Conservation (phyloP, 257 asterid species). For the Fraxinus cuspidata region DNA sequence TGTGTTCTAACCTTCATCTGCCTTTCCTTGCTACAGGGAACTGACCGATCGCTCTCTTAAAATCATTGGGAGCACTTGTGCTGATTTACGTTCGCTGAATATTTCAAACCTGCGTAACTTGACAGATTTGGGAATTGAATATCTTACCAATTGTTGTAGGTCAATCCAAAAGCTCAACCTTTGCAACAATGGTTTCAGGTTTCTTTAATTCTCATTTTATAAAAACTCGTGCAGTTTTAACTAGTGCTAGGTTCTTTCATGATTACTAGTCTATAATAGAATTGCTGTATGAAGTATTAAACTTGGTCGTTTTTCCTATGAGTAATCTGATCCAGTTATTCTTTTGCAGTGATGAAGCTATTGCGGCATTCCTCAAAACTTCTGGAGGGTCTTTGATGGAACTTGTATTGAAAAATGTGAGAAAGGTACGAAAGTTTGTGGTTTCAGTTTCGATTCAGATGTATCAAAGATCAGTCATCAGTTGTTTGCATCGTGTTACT, state of each 20-base stretch:
- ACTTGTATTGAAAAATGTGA: slow-evolving; percentile 59
- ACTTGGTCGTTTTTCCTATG: not conserved
- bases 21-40: slow-evolving; percentile 47
- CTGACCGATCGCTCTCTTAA: slow-evolving; percentile 63
- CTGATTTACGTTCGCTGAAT: slow-evolving; percentile 57
- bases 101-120: slow-evolving; percentile 57
- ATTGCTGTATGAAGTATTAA: not conserved
- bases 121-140: slow-evolving; percentile 71
- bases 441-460: too few species aligned
- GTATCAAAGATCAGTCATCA: too few species aligned
- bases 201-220: slow-evolving; percentile 15
- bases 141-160: slow-evolving; percentile 73
- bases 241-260: not conserved
- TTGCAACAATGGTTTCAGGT: slow-evolving; percentile 74
- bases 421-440: slow-evolving; percentile 43
- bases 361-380: slow-evolving; percentile 80
- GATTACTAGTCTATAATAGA: not conserved
- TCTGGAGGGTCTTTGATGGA: slow-evolving; percentile 68
- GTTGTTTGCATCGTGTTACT: not conserved
- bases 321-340: not conserved
- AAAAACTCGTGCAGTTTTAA: not conserved
- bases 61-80: slow-evolving; percentile 55
- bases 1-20: slow-evolving; percentile 4
- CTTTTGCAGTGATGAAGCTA: slow-evolving; percentile 63
- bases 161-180: slow-evolving; percentile 56